Evolutionary conservation across 108 stramenopile genomes (phyloP).

Genomic region (Nannochloropsis salina): DNA sequence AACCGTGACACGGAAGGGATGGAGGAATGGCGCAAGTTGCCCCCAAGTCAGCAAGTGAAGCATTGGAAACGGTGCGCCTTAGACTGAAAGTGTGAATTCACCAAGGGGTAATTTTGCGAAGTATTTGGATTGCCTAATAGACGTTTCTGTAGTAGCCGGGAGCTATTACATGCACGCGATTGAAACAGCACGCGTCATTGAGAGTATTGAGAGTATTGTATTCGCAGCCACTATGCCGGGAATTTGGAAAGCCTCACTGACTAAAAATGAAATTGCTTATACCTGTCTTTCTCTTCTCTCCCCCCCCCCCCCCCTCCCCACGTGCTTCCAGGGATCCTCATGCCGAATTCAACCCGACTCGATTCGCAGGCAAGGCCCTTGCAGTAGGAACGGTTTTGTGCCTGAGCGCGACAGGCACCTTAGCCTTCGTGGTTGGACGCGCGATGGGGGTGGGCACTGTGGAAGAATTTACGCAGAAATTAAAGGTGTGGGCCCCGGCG

Average conservation of each 20-base stretch:
- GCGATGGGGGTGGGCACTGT: background rate
- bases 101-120: no score
- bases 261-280: background rate
- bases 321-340: background rate
- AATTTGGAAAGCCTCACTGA: background rate
- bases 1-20: background rate
- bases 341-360: background rate
- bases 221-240: background rate
- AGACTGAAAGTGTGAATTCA: no score
- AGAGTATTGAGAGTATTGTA: background rate
- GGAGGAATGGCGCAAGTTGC: conserved; percentile 3
- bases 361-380: conserved; percentile 12
- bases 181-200: background rate
- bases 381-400: background rate
- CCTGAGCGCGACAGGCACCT: background rate
- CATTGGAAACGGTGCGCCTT: background rate
- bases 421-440: background rate
- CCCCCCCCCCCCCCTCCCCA: background rate
- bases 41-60: background rate
- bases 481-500: background rate
- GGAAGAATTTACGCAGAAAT: background rate
- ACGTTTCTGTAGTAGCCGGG: no score
- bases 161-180: no score
- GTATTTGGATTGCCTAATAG: no score
- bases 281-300: background rate